Base-by-base conservation (phyloP, 1,139 yeast species). In the Pichia sp. region DNA sequence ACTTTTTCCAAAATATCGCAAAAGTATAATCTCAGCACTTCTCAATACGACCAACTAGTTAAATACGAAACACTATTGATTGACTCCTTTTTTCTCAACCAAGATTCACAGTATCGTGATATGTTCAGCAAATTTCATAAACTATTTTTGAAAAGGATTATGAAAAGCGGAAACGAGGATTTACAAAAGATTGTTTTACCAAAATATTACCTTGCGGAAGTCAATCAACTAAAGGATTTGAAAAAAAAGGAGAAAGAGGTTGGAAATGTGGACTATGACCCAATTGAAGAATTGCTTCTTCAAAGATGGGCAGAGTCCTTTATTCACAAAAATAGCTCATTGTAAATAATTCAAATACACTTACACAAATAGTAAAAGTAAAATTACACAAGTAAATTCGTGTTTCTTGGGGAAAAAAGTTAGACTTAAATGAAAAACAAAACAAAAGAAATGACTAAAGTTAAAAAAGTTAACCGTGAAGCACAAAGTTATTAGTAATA, bases 281-380 rank as follows among this genome's bases (percentile, higher is more conserved):
- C 73, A 31, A 73, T 77, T 5, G 82, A 78, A 59, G 77, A 77
- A 54, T 61, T 78, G 51, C 62, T 77, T 38, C 62, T 77, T 45
- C 72, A 73, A 38, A 67, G 80, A 44, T 78, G 82, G 81, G 69
- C 77, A 6, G 78, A 75, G 47, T 68, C 73, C 4, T 63, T 67
- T 57, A 47, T 69, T 30, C 49, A 36, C 34, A 48, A 48, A 40
- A 48, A 48, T n/a, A 48, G 13, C 32, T 6, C 34, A 8, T 19
- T 29, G 13, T 30, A 30, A 41, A 16, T 29, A 4, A 11, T 4
- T n/a, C 8, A 23, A 47, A 16, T 34, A n/a, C 30, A 38, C 40
- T 7, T 29, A 11, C 23, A 47, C 23, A 38, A 11, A 30, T 10
- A 41, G 8, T n/a, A 26, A 31, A 11, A 29, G 7, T 15, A 48